These are phyloP conservation scores for Citrullus amarus DNA, from an alignment of 306 rosid species.

Conservation along the genomic window DNA sequence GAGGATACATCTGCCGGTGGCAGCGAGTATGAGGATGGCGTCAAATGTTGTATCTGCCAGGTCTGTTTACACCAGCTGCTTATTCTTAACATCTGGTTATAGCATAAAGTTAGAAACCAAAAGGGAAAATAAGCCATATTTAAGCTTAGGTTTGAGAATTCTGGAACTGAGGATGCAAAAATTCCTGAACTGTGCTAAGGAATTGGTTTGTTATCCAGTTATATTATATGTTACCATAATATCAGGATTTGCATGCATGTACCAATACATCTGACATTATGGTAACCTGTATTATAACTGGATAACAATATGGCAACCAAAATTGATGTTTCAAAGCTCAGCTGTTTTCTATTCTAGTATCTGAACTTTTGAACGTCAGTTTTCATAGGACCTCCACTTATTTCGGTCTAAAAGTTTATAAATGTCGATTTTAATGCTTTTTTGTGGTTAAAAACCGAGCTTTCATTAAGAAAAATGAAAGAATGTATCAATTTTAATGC, in stretches of 20 bases:
- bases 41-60: constrained; percentile 94
- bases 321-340: not conserved
- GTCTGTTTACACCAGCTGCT: constrained; percentile 20
- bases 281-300: not conserved
- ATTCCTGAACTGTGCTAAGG: not conserved
- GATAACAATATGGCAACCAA: not conserved
- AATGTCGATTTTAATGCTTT: not conserved
- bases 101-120: not conserved
- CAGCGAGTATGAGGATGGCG: constrained; percentile 41
- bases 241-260: not conserved
- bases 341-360: not conserved
- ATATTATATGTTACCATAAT: not conserved
- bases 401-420: not conserved
- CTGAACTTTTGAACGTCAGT: not conserved
- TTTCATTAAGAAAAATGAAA: too few relatives aligned
- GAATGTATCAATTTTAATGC: not conserved
- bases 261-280: not conserved
- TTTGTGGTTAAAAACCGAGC: too few relatives aligned
- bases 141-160: not conserved
- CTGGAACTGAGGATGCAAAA: not conserved
- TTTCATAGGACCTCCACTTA: not conserved
- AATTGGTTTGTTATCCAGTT: not conserved
- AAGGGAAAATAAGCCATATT: not conserved
- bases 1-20: constrained; percentile 25
- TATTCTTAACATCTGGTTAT: not conserved